phyloP scores from a whole-genome alignment of 805 yeast species.

The Naumovozyma castellii region DNA sequence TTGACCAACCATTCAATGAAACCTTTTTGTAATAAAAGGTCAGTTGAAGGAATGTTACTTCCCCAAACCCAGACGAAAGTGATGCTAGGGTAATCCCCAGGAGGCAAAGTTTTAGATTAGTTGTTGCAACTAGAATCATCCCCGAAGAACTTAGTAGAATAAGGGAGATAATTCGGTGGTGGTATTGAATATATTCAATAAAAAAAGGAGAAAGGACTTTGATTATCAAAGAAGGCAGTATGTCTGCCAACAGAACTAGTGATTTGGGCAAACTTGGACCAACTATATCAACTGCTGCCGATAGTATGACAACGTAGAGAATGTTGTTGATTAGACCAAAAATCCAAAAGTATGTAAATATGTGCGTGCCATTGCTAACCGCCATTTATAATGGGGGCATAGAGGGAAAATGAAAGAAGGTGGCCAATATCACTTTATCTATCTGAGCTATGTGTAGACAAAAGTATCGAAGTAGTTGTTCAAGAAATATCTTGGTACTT shows the following conservation, averaged over 20 bases:
- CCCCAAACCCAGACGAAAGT: slow-evolving; percentile 81
- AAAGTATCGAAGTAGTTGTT: no score
- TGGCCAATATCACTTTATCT: no score
- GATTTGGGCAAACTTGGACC: slow-evolving; percentile 81
- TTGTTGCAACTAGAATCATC: slow-evolving; percentile 50
- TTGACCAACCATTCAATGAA: slow-evolving; percentile 79
- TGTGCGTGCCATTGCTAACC: background rate
- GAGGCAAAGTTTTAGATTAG: slow-evolving; percentile 35
- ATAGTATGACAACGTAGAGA: slow-evolving; percentile 78
- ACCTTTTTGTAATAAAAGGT: slow-evolving; percentile 60
- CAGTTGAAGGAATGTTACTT: slow-evolving; percentile 74
- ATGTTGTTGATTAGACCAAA: slow-evolving; percentile 86
- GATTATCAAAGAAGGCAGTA: slow-evolving; percentile 67
- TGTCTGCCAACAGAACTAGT: slow-evolving; percentile 74
- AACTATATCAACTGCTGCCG: slow-evolving; percentile 88
- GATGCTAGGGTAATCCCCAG: slow-evolving; percentile 75
- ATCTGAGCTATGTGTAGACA: no score
- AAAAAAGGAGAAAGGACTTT: slow-evolving; percentile 74
- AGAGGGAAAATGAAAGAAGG: background rate
- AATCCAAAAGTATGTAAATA: slow-evolving; percentile 56
- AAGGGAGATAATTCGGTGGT: slow-evolving; percentile 41
- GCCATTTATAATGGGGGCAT: background rate
- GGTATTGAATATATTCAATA: slow-evolving; percentile 56
- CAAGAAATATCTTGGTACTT: no score
- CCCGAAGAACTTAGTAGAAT: slow-evolving; percentile 58